Conservation (phyloP, 1,284 basidiomycete species). For the Rhodotorula sp. region DNA sequence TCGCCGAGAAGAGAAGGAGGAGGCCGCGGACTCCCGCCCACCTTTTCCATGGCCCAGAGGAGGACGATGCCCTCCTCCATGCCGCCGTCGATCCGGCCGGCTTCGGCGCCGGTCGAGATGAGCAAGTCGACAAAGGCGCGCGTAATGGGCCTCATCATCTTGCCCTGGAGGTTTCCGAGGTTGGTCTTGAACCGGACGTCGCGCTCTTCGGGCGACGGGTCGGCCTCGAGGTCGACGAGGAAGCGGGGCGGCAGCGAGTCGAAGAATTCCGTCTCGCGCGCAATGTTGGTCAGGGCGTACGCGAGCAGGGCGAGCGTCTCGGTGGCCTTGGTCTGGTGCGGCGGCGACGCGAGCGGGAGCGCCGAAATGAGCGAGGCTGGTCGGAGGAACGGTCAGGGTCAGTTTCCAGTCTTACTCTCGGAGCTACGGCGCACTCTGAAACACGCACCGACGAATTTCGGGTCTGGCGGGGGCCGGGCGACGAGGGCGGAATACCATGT, state of each 20-base stretch:
- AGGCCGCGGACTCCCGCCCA: neutral
- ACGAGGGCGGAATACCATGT: neutral
- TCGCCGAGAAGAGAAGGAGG: neutral
- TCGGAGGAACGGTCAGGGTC: neutral
- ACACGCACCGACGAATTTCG: slow-evolving; percentile 27
- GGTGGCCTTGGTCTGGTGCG: slow-evolving; percentile 7
- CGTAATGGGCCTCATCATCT: slow-evolving; percentile 15
- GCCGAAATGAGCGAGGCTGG: slow-evolving; percentile 16
- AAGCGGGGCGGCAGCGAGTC: slow-evolving; percentile 22
- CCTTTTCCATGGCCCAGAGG: slow-evolving; percentile 34
- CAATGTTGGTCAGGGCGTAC: slow-evolving; percentile 29
- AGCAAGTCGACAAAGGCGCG: slow-evolving; percentile 25
- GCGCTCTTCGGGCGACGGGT: neutral
- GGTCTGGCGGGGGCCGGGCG: slow-evolving; percentile 2
- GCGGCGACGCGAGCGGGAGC: slow-evolving; percentile 17
- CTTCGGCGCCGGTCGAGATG: slow-evolving; percentile 29
- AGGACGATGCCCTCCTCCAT: slow-evolving; percentile 25
- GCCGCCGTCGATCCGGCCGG: slow-evolving; percentile 11
- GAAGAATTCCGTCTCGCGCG: slow-evolving; percentile 29
- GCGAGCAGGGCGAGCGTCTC: slow-evolving; percentile 20
- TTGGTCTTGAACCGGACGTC: slow-evolving; percentile 7
- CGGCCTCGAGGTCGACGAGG: slow-evolving; percentile 10
- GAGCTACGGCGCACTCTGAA: accelerated
- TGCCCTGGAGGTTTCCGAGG: slow-evolving; percentile 9
- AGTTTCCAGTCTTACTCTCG: neutral